phyloP scores from a whole-genome alignment of 2,329 filamentous ascomycete species.

The Colletotrichum graminicola region DNA sequence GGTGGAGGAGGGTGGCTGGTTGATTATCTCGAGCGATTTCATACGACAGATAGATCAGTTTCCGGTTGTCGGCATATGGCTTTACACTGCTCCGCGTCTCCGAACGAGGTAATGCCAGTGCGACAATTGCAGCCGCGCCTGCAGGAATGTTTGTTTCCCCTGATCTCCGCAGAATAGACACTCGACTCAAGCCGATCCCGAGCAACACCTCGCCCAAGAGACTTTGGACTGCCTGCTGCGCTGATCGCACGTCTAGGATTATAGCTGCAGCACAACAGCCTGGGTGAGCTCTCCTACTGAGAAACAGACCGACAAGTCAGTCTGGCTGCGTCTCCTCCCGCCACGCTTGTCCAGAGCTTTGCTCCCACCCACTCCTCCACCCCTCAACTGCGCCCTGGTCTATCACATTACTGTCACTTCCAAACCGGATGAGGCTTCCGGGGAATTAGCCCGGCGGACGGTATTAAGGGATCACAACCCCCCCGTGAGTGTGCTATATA shows the following conservation, averaged over 20 bases:
- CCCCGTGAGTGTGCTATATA: background rate
- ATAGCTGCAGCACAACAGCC: background rate
- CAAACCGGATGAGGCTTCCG: slow-evolving; percentile 13
- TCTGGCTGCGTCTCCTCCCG: background rate
- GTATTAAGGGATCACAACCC: slow-evolving; percentile 1
- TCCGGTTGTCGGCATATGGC: too few relatives aligned
- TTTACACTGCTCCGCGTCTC: background rate
- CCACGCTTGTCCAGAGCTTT: too few relatives aligned
- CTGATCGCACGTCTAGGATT: background rate
- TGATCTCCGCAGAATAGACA: slow-evolving; percentile 1
- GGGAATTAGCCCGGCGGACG: slow-evolving; percentile 10
- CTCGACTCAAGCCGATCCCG: background rate
- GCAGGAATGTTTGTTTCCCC: slow-evolving; percentile 14
- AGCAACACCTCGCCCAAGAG: background rate
- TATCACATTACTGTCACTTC: slow-evolving; percentile 18
- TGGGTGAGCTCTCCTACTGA: background rate
- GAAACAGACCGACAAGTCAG: background rate
- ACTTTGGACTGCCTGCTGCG: background rate
- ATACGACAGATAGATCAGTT: slow-evolving; percentile 17
- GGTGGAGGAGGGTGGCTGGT: background rate
- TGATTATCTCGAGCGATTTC: slow-evolving; percentile 1
- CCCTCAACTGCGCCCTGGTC: slow-evolving; percentile 3
- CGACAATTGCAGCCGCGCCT: slow-evolving; percentile 8
- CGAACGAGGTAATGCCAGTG: background rate
- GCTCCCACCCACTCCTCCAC: background rate